Evolutionary conservation across 164 flowering plant genomes (phyloP).

Genomic region (Vitis labrusca): DNA sequence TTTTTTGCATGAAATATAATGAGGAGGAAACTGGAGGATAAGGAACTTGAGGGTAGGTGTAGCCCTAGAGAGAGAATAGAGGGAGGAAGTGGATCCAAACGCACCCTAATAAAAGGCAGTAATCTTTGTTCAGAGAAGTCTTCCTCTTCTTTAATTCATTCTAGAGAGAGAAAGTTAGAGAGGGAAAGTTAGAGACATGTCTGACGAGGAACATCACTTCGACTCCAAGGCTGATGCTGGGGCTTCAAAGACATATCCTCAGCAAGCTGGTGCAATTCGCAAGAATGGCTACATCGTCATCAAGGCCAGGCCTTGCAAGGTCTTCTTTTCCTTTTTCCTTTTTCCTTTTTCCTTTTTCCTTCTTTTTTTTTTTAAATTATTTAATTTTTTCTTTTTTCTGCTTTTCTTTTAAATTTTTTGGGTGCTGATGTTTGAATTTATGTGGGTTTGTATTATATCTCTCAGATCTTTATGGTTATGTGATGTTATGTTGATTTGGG

Average conservation of each 20-base stretch:
- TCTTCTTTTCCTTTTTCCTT: conserved; percentile 8
- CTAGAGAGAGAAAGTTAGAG: background rate
- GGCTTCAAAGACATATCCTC: conserved; percentile 60
- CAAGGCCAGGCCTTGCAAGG: conserved; percentile 65
- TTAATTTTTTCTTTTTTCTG: conserved; percentile 5
- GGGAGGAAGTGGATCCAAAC: too few species aligned
- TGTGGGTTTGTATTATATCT: background rate
- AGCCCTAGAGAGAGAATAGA: too few species aligned
- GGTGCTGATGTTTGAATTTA: background rate
- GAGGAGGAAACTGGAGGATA: too few species aligned
- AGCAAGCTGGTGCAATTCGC: conserved; percentile 63
- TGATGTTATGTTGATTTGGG: background rate
- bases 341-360: background rate
- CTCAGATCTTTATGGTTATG: background rate
- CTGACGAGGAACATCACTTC: conserved; percentile 63
- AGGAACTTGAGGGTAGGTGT: too few species aligned
- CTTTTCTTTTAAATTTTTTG: background rate
- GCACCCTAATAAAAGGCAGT: too few species aligned
- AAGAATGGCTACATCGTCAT: conserved; percentile 56
- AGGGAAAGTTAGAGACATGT: conserved; percentile 26
- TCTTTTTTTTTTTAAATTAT: background rate
- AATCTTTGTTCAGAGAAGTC: background rate
- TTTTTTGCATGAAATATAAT: too few species aligned
- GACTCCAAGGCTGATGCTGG: conserved; percentile 63
- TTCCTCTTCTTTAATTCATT: background rate